Conservation (phyloP, 805 yeast genomes). For the Ascoidea rubescens region DNA sequence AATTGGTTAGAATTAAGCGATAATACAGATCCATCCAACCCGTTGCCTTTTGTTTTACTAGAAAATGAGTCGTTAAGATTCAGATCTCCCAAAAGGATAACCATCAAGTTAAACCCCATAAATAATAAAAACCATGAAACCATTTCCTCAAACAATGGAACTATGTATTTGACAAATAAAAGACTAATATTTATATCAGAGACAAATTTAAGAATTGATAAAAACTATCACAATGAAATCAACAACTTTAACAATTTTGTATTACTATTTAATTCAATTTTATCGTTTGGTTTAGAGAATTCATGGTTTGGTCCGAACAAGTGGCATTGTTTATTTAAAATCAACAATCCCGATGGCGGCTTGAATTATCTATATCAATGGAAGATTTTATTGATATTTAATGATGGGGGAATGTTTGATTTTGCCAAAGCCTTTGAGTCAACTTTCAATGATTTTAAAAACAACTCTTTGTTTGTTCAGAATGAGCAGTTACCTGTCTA, state of each 20-base stretch:
- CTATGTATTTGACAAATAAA: slow-evolving; percentile 5
- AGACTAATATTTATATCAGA: slow-evolving; percentile 5
- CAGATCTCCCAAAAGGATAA: slow-evolving; percentile 5
- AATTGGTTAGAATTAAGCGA: slow-evolving; percentile 5
- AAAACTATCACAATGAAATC: not conserved
- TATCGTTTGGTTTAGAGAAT: slow-evolving; percentile 2
- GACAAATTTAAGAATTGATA: not conserved
- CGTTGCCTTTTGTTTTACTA: slow-evolving; percentile 5
- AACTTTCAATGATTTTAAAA: slow-evolving; percentile 10
- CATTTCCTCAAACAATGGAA: slow-evolving; percentile 4
- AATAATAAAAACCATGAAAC: slow-evolving; percentile 2
- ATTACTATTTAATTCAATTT: slow-evolving; percentile 4
- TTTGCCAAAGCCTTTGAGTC: slow-evolving; percentile 5
- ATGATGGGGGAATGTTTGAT: slow-evolving; percentile 10
- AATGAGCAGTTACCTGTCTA: slow-evolving; percentile 7
- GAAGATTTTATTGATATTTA: slow-evolving; percentile 4
- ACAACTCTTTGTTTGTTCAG: not conserved
- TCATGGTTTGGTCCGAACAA: slow-evolving; percentile 10
- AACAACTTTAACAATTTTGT: slow-evolving; percentile 7
- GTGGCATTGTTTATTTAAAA: slow-evolving; percentile 5
- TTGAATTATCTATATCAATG: slow-evolving; percentile 8
- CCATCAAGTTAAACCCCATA: slow-evolving; percentile 6
- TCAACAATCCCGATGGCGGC: slow-evolving; percentile 5
- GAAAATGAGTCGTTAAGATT: slow-evolving; percentile 4
- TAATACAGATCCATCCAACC: not conserved